A percentile compares a stretch with the other conserved stretches of the same genome.
These are phyloP conservation scores for Kurtzmaniella quercitrusa DNA, from an alignment of 1,139 yeast species.

Conservation along the genomic window DNA sequence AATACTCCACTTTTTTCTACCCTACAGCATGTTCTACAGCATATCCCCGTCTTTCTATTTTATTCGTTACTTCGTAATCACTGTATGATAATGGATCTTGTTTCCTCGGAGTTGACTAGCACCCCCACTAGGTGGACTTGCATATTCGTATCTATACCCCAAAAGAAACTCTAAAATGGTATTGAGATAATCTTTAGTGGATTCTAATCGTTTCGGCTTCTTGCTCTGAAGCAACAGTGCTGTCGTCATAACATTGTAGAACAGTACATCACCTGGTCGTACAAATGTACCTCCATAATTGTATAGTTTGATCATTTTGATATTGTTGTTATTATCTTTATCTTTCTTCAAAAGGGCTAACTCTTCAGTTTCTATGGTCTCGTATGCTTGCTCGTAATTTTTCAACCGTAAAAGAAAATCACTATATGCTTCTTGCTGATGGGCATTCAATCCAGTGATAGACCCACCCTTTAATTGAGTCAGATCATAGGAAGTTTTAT, in stretches of 20 bases:
- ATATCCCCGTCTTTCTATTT: background rate
- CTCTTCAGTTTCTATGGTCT: slow-evolving; percentile 62
- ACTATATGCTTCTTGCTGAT: slow-evolving; percentile 10
- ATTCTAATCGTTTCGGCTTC: slow-evolving; percentile 6
- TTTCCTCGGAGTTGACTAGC: slow-evolving; percentile 1
- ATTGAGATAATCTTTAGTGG: slow-evolving; percentile 6
- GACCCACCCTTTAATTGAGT: slow-evolving; percentile 45
- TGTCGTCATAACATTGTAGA: slow-evolving; percentile 7
- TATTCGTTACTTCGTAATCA: slow-evolving; percentile 1
- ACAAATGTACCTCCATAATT: slow-evolving; percentile 8
- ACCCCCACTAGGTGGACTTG: slow-evolving; percentile 5
- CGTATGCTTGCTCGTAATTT: slow-evolving; percentile 69
- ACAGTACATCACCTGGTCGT: slow-evolving; percentile 6
- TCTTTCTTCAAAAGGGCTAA: slow-evolving; percentile 50
- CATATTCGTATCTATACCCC: slow-evolving; percentile 7
- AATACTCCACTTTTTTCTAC: no score
- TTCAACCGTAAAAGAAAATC: slow-evolving; percentile 74
- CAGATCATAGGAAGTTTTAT: slow-evolving; percentile 2
- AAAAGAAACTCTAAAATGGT: slow-evolving; percentile 7
- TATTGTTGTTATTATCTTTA: slow-evolving; percentile 15
- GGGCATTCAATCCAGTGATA: slow-evolving; percentile 38
- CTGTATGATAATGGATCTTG: slow-evolving; percentile 7
- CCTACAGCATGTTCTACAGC: no score
- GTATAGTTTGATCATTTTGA: slow-evolving; percentile 63
- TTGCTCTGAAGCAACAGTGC: slow-evolving; percentile 5